phyloP scores from a whole-genome alignment of 1,139 yeast species.

The Yamadazyma diospyri region DNA sequence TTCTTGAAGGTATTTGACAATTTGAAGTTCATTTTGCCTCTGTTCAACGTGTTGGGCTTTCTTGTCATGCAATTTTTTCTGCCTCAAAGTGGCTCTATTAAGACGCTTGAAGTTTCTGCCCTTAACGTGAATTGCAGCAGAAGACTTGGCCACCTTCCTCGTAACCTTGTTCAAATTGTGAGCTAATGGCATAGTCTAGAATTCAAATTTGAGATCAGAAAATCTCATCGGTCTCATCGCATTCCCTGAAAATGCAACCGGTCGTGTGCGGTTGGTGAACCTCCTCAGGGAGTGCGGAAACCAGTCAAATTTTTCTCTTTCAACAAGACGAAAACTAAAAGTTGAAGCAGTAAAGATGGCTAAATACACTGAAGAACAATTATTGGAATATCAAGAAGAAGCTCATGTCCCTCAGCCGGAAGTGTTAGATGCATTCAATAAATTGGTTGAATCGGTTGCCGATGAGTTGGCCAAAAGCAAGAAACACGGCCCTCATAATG shows the following conservation, averaged over 20 bases:
- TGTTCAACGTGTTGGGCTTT: slow-evolving; percentile 55
- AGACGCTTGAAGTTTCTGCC: slow-evolving; percentile 86
- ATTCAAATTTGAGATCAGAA: not conserved
- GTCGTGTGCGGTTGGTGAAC: slow-evolving; percentile 9
- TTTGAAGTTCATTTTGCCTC: slow-evolving; percentile 53
- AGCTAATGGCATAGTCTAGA: slow-evolving; percentile 63
- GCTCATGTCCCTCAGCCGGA: slow-evolving; percentile 60
- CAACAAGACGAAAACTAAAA: not conserved
- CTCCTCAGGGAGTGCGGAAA: slow-evolving; percentile 16
- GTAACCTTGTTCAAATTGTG: slow-evolving; percentile 72
- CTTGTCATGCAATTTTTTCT: slow-evolving; percentile 59
- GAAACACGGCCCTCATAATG: slow-evolving; percentile 27
- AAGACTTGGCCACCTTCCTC: slow-evolving; percentile 56
- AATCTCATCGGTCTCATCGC: slow-evolving; percentile 6
- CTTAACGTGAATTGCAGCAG: slow-evolving; percentile 73
- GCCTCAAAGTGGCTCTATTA: slow-evolving; percentile 82
- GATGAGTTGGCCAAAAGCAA: slow-evolving; percentile 14
- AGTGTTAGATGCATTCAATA: slow-evolving; percentile 61
- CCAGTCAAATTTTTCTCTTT: slow-evolving; percentile 4
- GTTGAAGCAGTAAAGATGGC: slow-evolving; percentile 16
- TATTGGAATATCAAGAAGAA: slow-evolving; percentile 51
- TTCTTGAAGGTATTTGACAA: slow-evolving; percentile 65
- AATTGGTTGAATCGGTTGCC: slow-evolving; percentile 63
- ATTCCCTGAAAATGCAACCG: not conserved
- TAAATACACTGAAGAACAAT: slow-evolving; percentile 70